Percentiles rank a stretch among this genome's conserved stretches.
Conservation (phyloP, 2,329 filamentous ascomycete species). For the Zymoseptoria passerinii region DNA sequence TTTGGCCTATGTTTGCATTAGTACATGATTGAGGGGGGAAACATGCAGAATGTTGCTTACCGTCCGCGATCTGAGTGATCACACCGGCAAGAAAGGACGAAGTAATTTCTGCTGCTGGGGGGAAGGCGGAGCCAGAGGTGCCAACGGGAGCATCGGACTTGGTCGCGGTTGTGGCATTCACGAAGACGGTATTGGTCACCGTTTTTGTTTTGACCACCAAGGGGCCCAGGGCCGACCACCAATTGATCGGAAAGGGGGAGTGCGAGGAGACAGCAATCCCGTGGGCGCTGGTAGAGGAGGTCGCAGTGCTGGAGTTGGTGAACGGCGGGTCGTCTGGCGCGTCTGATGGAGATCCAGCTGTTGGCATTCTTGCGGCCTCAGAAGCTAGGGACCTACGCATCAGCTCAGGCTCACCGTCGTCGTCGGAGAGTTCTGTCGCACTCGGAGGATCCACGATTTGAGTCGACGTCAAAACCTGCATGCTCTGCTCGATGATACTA, state of each 20-base stretch:
- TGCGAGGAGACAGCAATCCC: neutral
- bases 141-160: neutral
- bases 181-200: neutral
- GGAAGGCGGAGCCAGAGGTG: neutral
- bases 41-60: neutral
- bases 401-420: too few species aligned
- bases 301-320: neutral
- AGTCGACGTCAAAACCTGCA: neutral
- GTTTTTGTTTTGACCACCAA: neutral
- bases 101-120: neutral
- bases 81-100: neutral
- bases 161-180: neutral
- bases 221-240: neutral
- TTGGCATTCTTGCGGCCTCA: neutral
- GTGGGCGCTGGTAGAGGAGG: neutral
- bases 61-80: neutral
- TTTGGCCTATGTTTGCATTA: neutral
- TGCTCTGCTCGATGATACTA: slow-evolving; percentile 2
- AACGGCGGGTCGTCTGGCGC: neutral
- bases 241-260: neutral
- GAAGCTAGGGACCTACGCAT: too few species aligned
- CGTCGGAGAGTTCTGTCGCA: neutral
- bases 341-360: neutral
- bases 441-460: neutral
- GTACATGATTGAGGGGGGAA: neutral